These are phyloP conservation scores for Xanthoceras sorbifolium DNA, from an alignment of 345 rosid genomes.

Conservation along the genomic window DNA sequence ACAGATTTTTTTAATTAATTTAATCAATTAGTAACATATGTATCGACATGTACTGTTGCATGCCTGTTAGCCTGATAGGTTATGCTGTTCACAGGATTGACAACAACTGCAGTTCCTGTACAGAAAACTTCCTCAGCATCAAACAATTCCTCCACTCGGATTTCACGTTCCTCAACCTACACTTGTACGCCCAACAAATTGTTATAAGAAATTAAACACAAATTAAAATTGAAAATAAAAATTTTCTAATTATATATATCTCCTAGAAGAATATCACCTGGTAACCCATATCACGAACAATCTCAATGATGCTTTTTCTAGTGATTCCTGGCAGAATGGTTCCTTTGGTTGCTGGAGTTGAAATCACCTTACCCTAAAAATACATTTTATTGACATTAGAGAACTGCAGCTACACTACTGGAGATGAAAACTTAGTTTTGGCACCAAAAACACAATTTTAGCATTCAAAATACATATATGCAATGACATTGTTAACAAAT, in stretches of 20 bases:
- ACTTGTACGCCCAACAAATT: background rate
- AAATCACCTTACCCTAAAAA: slow-evolving; percentile 39
- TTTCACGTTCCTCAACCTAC: slow-evolving; percentile 41
- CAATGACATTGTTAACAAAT: too few species aligned
- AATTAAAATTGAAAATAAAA: too few species aligned
- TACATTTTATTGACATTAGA: background rate
- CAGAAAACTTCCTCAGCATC: slow-evolving; percentile 57
- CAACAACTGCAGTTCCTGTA: slow-evolving; percentile 50
- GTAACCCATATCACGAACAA: slow-evolving; percentile 22
- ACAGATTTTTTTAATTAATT: too few species aligned
- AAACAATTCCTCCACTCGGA: slow-evolving; percentile 34
- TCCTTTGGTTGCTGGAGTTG: slow-evolving; percentile 44
- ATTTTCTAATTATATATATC: background rate
- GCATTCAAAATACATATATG: background rate
- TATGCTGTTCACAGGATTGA: slow-evolving; percentile 37
- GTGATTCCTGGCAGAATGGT: slow-evolving; percentile 57
- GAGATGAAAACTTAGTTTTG: too few species aligned
- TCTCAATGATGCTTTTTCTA: slow-evolving; percentile 45
- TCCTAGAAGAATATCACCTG: slow-evolving; percentile 12
- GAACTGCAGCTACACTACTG: background rate
- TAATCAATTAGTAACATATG: too few species aligned
- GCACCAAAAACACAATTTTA: too few species aligned
- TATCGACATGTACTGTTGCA: background rate
- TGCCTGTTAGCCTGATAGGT: slow-evolving; percentile 38
- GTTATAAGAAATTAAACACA: background rate